These are phyloP conservation scores for Kodamaea kaohsiungensis DNA, from an alignment of 805 yeast genomes.

Conservation along the genomic window DNA sequence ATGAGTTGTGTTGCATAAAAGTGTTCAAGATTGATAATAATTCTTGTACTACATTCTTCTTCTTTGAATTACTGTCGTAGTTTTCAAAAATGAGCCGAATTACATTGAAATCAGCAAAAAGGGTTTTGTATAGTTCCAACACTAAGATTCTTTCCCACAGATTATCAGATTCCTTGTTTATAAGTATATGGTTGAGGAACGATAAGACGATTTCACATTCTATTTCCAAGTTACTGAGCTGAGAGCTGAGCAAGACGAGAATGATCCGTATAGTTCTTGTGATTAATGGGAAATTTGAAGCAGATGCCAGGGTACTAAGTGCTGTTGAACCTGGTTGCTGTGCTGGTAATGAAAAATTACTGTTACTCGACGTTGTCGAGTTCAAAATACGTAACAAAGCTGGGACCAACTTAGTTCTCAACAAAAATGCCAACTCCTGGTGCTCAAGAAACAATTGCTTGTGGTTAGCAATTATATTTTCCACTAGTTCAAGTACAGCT, in stretches of 20 bases:
- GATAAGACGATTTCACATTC: constrained; percentile 85
- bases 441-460: constrained; percentile 54
- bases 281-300: constrained; percentile 56
- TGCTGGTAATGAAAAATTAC: not conserved
- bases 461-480: constrained; percentile 72
- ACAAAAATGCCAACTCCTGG: constrained; percentile 62
- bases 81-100: constrained; percentile 54
- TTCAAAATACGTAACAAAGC: constrained; percentile 64
- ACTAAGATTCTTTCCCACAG: constrained; percentile 75
- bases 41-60: constrained; percentile 62
- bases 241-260: constrained; percentile 56
- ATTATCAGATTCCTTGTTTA: constrained; percentile 54
- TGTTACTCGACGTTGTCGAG: constrained; percentile 32
- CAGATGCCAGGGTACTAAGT: not conserved
- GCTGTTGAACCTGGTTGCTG: not conserved
- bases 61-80: constrained; percentile 57
- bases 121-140: constrained; percentile 66
- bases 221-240: constrained; percentile 60
- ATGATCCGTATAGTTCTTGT: constrained; percentile 77
- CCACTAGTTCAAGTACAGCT: constrained; percentile 81
- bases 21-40: constrained; percentile 39
- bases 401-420: constrained; percentile 74
- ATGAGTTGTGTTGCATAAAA: constrained; percentile 23
- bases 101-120: constrained; percentile 57
- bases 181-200: constrained; percentile 69